Evolutionary conservation across 192 early-diverging fungal genomes (phyloP).

Genomic region (Podochytrium sp.): DNA sequence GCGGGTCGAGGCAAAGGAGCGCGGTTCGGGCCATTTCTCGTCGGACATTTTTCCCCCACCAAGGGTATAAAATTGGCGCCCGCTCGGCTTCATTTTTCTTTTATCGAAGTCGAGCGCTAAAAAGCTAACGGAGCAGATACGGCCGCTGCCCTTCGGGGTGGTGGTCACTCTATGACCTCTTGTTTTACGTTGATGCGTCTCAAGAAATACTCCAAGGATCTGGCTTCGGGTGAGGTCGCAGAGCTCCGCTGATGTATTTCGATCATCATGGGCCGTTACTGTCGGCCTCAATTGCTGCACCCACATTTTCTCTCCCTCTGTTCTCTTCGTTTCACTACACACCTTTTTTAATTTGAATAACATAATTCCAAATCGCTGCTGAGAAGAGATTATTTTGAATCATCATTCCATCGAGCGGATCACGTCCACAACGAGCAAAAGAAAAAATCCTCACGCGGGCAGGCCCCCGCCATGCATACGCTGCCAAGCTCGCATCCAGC

Average conservation of each 20-base stretch:
- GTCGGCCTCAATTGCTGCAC: neutral
- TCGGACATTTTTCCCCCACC: neutral
- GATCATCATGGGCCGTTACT: neutral
- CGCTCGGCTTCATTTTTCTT: neutral
- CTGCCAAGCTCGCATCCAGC: no score
- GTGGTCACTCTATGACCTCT: neutral
- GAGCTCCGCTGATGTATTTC: neutral
- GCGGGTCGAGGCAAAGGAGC: no score
- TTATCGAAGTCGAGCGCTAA: slow-evolving; percentile 8
- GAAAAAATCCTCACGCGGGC: no score
- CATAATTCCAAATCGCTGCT: no score
- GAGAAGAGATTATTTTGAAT: no score
- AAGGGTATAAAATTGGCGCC: neutral
- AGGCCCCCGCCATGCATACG: no score
- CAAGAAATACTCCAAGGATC: neutral
- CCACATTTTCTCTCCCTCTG: neutral
- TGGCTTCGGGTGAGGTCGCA: slow-evolving; percentile 4
- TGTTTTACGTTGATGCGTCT: neutral
- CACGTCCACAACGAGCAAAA: no score
- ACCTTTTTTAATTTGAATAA: no score
- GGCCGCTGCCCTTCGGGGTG: neutral
- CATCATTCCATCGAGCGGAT: no score
- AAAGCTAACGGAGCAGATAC: neutral
- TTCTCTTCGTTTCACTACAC: neutral
- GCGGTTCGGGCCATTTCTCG: neutral